These are phyloP conservation scores for Trichosporon sp. DNA, from an alignment of 1,284 basidiomycete species.

Conservation along the genomic window DNA sequence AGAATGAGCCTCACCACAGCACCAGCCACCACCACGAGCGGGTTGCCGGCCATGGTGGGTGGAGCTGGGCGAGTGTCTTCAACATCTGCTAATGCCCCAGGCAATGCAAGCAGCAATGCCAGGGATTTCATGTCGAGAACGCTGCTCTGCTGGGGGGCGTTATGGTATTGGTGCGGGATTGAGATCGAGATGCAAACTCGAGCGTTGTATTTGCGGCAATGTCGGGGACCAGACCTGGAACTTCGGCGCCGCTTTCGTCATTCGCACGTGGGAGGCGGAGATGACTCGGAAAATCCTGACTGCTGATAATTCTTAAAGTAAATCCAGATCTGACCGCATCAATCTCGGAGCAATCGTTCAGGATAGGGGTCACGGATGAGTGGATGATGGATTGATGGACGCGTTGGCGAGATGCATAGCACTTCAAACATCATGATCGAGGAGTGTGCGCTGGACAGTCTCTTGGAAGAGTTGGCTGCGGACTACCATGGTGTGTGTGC, in stretches of 20 bases:
- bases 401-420: background rate
- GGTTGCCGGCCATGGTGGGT: slow-evolving; percentile 45
- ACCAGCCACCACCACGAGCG: slow-evolving; percentile 67
- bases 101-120: slow-evolving; percentile 1
- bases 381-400: too few species aligned
- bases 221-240: background rate
- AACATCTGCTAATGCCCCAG: background rate
- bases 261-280: background rate
- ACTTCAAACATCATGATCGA: background rate
- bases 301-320: background rate
- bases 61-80: slow-evolving; percentile 8
- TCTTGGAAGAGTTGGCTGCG: slow-evolving; percentile 10
- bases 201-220: background rate
- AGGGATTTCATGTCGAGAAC: background rate
- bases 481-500: slow-evolving; percentile 23
- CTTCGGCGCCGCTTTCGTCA: background rate
- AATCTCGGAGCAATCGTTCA: background rate
- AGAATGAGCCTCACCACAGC: slow-evolving; percentile 77
- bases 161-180: background rate
- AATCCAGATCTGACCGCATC: background rate
- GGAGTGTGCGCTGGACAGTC: slow-evolving; percentile 3
- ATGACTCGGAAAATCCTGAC: background rate
- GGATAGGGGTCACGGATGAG: too few species aligned
- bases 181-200: background rate
- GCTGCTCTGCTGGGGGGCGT: background rate